Evolutionary conservation across 805 yeast species (phyloP), one percentile per base, ranked within the genome.

Genomic region (Teunomyces pallodes): DNA sequence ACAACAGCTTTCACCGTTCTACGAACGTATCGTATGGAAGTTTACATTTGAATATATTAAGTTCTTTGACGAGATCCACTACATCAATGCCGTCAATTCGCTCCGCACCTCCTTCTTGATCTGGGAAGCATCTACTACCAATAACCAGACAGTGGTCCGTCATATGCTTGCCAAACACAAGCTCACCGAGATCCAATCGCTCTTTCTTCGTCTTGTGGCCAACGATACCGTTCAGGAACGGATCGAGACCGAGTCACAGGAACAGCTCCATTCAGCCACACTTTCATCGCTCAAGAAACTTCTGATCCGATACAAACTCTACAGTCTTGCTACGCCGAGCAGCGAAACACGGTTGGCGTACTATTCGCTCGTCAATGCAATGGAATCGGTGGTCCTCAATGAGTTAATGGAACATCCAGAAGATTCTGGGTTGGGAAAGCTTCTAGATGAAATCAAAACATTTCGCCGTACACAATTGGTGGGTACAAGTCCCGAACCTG

Each of bases 21-120:
- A 70, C 55, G 76, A 72, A 52, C 50, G 76, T 24, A 67, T 71
- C 1, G 60, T 70, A 9, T 72, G 77, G 77, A 68, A 67, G 48
- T 72, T 68, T 51, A 60, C 67, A 49, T 69, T 69, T 47, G 73
- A 70, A 36, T 70, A 67, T 48, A 50, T 61, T 39, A 53, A 46
- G 29, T 52, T 53, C 17, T 52, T 45, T 32, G 54, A 60, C 17
- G 69, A 64, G 52, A 12, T 48, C 9, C 49, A 61, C 48, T 64
- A 55, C 35, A 61, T 72, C 5, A 43, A 48, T 12, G 32, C 43
- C 16, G 49, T 72, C 12, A 46, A 57, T 45, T 51, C 53, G 9
- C 31, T 64, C 32, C 55, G 57, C 41, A 57, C 67, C n/a, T 54
- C 66, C 9, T 59, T 66, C 29, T 53, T 71, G 44, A 72, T 72